Base-by-base conservation (phyloP, 108 stramenopile genomes). In the Fragilaria crotonensis region DNA sequence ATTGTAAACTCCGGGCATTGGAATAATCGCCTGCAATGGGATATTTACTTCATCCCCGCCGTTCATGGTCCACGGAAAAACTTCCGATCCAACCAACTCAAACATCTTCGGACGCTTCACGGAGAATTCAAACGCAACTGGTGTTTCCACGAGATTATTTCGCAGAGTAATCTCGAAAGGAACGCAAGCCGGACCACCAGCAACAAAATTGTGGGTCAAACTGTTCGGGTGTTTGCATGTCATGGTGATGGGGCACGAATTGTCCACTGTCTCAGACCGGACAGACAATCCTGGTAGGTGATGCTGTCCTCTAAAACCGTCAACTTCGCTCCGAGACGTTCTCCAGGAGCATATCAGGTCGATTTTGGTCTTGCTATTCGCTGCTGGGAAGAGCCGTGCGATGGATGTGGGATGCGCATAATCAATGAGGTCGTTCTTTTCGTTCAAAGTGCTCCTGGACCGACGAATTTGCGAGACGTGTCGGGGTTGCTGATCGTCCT, bases 381-480 rank as follows among this genome's bases (percentile, higher is more conserved):
- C 57, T 21, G 25, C 25, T 26, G 90, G 81, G 28, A 77, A 88
- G 0, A 92, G 57, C 31, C 61, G 73, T 33, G 70, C 62, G 20
- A 86, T 54, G 27, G 87, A 92, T 11, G 90, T 89, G n/a, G 90
- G 87, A 47, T 91, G 81, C 4, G 45, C 59, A 20, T 33, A 7
- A 32, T 27, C 47, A 2, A 25, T 25, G 18, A 54, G 59, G 22
- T 57, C 29, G 2, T 67, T 68, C 52, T 21, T 36, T n/a, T 27
- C 45, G 14, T 64, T 53, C 30, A 73, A 36, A 0, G 60, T 46
- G 44, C 71, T 76, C 30, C 77, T 83, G 0, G 79, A 83, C 32
- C 87, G 68, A 14, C 90, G 87, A 76, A 92, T 92, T 56, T 85
- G 85, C 31, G 83, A 57, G 36, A 92, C 83, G 30, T 82, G 81